Evolutionary conservation across 371 early-diverging fungal species (phyloP).

Genomic region (Apophysomyces sp.): DNA sequence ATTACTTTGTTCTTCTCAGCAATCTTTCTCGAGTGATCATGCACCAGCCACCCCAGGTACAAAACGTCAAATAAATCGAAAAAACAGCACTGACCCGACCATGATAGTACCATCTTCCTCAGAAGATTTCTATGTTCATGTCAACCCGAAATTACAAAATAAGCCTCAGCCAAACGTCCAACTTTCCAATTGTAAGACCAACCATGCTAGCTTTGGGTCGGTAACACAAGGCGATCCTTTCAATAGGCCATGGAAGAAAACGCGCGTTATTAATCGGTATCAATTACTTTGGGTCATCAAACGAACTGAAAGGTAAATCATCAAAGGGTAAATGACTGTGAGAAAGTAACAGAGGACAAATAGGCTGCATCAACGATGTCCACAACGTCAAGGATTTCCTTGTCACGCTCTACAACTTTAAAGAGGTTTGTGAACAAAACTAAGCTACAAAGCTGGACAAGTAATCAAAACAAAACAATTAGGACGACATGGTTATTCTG

Average conservation of each 20-base stretch:
- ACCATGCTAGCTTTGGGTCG: background rate
- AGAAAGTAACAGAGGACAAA: background rate
- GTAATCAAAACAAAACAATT: background rate
- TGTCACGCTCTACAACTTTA: conserved; percentile 60
- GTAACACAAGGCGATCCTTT: conserved; percentile 3
- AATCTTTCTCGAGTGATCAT: background rate
- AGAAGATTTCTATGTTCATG: conserved; percentile 13
- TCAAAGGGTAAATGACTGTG: background rate
- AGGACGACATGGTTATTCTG: conserved; percentile 72
- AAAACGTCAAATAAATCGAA: background rate
- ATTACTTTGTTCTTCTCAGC: background rate
- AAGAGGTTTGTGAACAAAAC: conserved; percentile 19
- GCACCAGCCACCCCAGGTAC: background rate
- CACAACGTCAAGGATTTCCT: conserved; percentile 76
- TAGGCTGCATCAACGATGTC: conserved; percentile 91
- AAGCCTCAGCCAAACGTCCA: conserved; percentile 45
- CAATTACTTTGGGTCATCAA: conserved; percentile 73
- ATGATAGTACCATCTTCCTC: background rate
- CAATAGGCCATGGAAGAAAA: conserved; percentile 60
- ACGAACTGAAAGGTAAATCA: conserved; percentile 54
- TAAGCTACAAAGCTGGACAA: background rate
- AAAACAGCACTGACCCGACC: background rate
- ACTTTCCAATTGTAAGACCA: conserved; percentile 62
- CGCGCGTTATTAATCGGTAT: conserved; percentile 84
- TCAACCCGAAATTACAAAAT: conserved; percentile 26